These are phyloP conservation scores for Exserohilum rostratum DNA, from an alignment of 2,329 filamentous ascomycete species.

Conservation along the genomic window DNA sequence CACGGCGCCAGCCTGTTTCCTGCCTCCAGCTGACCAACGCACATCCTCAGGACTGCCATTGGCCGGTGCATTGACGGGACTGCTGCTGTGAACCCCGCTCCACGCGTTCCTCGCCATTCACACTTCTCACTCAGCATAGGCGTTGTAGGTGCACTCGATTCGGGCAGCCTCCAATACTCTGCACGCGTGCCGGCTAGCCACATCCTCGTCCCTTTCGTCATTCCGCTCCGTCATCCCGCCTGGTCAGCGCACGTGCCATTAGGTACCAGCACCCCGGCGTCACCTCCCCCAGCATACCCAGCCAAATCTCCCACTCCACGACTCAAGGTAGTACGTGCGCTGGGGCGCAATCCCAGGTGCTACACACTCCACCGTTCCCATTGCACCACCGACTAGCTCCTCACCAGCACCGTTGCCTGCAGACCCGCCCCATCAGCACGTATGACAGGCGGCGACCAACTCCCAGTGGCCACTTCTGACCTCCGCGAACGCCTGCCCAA, in stretches of 20 bases:
- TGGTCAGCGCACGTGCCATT: conserved; percentile 26
- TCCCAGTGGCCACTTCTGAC: conserved; percentile 14
- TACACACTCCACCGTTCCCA: background rate
- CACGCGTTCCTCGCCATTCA: background rate
- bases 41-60: background rate
- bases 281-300: conserved; percentile 15
- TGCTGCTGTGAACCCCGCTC: background rate
- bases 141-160: background rate
- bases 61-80: background rate
- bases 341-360: conserved; percentile 19
- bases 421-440: conserved; percentile 9
- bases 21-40: background rate
- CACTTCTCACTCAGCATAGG: background rate
- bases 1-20: background rate
- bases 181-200: background rate
- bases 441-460: conserved; percentile 19
- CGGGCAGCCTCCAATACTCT: background rate
- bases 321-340: conserved; percentile 9
- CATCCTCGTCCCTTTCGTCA: conserved; percentile 1
- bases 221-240: conserved; percentile 18
- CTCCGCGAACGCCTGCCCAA: conserved; percentile 10
- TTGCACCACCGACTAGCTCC: conserved; percentile 1
- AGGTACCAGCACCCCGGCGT: conserved; percentile 8
- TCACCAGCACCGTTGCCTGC: conserved; percentile 2
- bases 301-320: conserved; percentile 15